These are phyloP conservation scores for Eimeria necatrix DNA, from an alignment of 169 alveolate genomes.

Conservation along the genomic window DNA sequence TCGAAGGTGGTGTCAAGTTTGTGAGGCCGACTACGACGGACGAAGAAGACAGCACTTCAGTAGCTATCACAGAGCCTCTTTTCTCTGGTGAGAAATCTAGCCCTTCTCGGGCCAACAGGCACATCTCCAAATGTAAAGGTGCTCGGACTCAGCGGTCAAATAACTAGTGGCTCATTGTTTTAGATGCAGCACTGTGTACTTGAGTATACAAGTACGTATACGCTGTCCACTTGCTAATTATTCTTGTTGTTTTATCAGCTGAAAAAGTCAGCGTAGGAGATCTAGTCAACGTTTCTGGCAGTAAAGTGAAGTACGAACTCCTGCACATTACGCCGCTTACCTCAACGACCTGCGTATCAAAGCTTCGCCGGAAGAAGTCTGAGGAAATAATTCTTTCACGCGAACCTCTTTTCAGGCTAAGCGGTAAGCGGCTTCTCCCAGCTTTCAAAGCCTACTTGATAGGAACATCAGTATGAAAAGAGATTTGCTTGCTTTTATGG, in stretches of 20 bases:
- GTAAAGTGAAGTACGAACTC: constrained; percentile 11
- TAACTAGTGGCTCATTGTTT: too few relatives aligned
- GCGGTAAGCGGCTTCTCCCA: background rate
- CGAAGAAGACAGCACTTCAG: background rate
- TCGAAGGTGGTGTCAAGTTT: background rate
- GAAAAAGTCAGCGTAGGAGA: constrained; percentile 44
- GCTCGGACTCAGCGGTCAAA: too few relatives aligned
- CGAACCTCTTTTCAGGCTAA: constrained; percentile 42
- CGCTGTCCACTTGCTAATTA: background rate
- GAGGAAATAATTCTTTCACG: constrained; percentile 8
- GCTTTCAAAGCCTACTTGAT: too few relatives aligned
- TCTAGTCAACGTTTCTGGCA: background rate
- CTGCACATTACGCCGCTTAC: constrained; percentile 45
- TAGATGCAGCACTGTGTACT: too few relatives aligned
- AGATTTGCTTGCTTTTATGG: too few relatives aligned
- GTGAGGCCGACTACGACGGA: constrained; percentile 17
- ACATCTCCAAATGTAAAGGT: too few relatives aligned
- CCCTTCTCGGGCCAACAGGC: background rate
- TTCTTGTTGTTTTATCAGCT: background rate
- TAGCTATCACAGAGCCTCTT: constrained; percentile 53
- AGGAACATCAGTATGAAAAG: too few relatives aligned
- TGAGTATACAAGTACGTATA: background rate
- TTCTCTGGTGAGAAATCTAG: constrained; percentile 22
- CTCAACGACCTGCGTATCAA: constrained; percentile 57
- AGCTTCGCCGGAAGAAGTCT: constrained; percentile 54